Evolutionary conservation across 257 asterid species (phyloP).

Genomic region (Salvia rosmarinus): DNA sequence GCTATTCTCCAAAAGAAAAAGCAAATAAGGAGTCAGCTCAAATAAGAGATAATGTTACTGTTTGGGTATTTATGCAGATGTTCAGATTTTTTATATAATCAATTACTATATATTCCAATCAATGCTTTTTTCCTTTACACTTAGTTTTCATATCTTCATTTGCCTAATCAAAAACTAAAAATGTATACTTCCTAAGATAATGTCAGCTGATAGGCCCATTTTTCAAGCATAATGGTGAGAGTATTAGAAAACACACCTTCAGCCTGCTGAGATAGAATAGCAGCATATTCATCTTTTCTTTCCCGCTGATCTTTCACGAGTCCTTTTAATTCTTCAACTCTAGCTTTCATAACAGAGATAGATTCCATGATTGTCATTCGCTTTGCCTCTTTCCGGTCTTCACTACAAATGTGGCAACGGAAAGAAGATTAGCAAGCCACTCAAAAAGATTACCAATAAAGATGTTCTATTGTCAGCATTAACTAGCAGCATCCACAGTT

Average conservation of each 20-base stretch:
- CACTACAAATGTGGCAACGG: conserved; percentile 40
- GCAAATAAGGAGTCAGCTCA: conserved; percentile 28
- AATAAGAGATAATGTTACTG: conserved; percentile 3
- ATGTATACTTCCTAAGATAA: not conserved
- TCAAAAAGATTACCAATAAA: conserved; percentile 1
- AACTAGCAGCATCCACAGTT: not conserved
- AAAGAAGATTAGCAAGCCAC: conserved; percentile 2
- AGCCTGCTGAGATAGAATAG: conserved; percentile 74
- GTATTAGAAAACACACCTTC: conserved; percentile 48
- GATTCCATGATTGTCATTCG: conserved; percentile 64
- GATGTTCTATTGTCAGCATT: not conserved
- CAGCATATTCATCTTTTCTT: conserved; percentile 74
- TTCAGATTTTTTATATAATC: conserved; percentile 10
- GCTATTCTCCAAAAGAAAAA: conserved; percentile 43
- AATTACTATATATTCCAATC: not conserved
- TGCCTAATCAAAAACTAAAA: not conserved
- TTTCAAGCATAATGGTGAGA: conserved; percentile 24
- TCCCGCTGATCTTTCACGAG: conserved; percentile 63
- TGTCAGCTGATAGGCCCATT: not conserved
- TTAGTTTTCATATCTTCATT: conserved; percentile 7
- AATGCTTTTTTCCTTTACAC: not conserved
- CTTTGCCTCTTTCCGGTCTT: conserved; percentile 76
- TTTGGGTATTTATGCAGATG: conserved; percentile 1
- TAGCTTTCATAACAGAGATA: conserved; percentile 57
- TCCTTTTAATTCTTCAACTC: conserved; percentile 63